A percentile compares a stretch with the other conserved stretches of the same genome.
Evolutionary conservation across 78 protist species (phyloP).

Genomic region (Cavenderia fasciculata): DNA sequence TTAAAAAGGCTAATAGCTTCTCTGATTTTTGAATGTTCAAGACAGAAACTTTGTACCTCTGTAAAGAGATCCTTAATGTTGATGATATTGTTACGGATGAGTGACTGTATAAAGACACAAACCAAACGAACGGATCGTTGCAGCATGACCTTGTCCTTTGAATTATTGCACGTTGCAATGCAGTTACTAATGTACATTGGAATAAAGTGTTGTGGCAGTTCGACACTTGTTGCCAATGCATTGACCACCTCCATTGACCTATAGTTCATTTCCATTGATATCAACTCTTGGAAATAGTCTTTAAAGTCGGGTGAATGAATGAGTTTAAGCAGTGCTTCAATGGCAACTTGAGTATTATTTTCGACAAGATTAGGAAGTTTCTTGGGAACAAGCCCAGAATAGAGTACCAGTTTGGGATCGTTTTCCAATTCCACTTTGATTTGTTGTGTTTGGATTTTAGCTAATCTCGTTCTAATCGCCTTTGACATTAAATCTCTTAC

Average conservation of each 20-base stretch:
- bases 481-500: slow-evolving; percentile 69
- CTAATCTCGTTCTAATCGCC: slow-evolving; percentile 54
- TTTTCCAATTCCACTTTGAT: slow-evolving; percentile 63
- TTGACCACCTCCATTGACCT: slow-evolving; percentile 93
- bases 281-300: slow-evolving; percentile 84
- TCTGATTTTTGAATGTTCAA: slow-evolving; percentile 80
- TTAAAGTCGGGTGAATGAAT: slow-evolving; percentile 79
- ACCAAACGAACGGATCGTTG: slow-evolving; percentile 91
- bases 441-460: slow-evolving; percentile 18
- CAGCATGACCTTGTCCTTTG: slow-evolving; percentile 86
- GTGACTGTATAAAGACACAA: slow-evolving; percentile 92
- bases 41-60: slow-evolving; percentile 87
- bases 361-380: slow-evolving; percentile 90
- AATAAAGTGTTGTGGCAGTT: slow-evolving; percentile 89
- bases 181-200: slow-evolving; percentile 93
- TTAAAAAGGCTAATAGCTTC: slow-evolving; percentile 75
- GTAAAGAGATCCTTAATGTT: slow-evolving; percentile 77
- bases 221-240: slow-evolving; percentile 89
- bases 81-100: slow-evolving; percentile 91
- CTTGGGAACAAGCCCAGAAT: slow-evolving; percentile 85
- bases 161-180: slow-evolving; percentile 85
- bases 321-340: slow-evolving; percentile 87
- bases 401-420: slow-evolving; percentile 73
- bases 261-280: slow-evolving; percentile 93
- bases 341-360: slow-evolving; percentile 90